Evolutionary conservation across 805 yeast species (phyloP), one percentile per base, ranked within the genome.

Genomic region (Saccharomycopsis oosterbeekiorum): DNA sequence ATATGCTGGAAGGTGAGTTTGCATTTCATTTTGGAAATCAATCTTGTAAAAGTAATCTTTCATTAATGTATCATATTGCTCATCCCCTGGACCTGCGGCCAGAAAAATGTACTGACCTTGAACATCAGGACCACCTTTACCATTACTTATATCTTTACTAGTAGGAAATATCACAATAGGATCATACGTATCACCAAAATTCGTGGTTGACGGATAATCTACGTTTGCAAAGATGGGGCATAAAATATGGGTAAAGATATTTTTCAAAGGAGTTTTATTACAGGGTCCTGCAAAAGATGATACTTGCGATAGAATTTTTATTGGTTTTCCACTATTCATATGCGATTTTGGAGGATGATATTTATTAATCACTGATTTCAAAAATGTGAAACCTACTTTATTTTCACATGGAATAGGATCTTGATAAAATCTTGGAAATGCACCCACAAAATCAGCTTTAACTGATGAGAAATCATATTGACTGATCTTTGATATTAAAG

Each of bases 161-260:
- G 64, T 61, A n/a, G 65, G 65, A 47, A 59, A 63, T 10, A 63
- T 11, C 11, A 63, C 57, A 14, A 63, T 59, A 12, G 65, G 63
- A 11, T 42, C 41, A n/a, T 55, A 60, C 2, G 50, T 47, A 5
- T 40, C 50, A 19, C 17, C 19, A 1, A 34, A 11, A 6, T 29
- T 2, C 21, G 67, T 66, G 2, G 57, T 61, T 11, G 55, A 26
- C 43, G 65, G 59, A 53, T 41, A 54, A 37, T 56, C 58, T 17
- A 60, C 15, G 17, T 61, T 66, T 0, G 73, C 72, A 24, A 71
- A 61, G 19, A 74, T 62, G 0, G 81, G 81, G 60, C 78, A 74
- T n/a, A 78, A 58, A 8, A 77, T 58, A 65, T 78, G 80, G 1
- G 79, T 68, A 65, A 77, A 74, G 9, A 77, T 66, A 3, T 77